Percentiles rank a stretch among this genome's conserved stretches.
Evolutionary conservation across 257 asterid species (phyloP).

Genomic region (Penstemon barbatus): DNA sequence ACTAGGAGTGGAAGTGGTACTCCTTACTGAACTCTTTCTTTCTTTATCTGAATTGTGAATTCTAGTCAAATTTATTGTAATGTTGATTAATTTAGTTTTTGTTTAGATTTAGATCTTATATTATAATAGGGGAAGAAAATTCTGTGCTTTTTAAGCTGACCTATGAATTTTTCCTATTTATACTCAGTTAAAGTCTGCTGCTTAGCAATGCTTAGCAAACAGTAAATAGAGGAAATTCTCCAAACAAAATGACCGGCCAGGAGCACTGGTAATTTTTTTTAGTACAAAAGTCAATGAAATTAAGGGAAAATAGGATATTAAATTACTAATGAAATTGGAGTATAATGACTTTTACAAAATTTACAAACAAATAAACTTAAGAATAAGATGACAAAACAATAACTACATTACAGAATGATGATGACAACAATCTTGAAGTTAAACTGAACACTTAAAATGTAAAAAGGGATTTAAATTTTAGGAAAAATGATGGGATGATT

Average conservation of each 20-base stretch:
- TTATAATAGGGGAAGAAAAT: background rate
- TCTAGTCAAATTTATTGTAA: conserved; percentile 4
- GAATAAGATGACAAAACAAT: no score
- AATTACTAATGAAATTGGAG: background rate
- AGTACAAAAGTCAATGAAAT: no score
- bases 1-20: conserved; percentile 97
- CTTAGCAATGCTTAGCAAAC: conserved; percentile 8
- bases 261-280: no score
- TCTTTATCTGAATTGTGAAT: conserved; percentile 26
- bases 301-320: background rate
- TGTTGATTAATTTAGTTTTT: conserved; percentile 20
- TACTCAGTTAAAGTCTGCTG: no score
- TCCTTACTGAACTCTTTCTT: conserved; percentile 57
- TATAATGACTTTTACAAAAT: no score
- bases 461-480: background rate
- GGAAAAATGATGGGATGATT: background rate
- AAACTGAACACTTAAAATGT: background rate
- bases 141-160: background rate
- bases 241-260: no score
- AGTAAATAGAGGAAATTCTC: background rate
- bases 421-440: background rate
- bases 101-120: conserved; percentile 8
- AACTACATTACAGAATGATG: background rate
- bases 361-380: no score
- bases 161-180: background rate